Evolutionary conservation across 441 rosid species (phyloP).

Genomic region (Isatis lusitanica): DNA sequence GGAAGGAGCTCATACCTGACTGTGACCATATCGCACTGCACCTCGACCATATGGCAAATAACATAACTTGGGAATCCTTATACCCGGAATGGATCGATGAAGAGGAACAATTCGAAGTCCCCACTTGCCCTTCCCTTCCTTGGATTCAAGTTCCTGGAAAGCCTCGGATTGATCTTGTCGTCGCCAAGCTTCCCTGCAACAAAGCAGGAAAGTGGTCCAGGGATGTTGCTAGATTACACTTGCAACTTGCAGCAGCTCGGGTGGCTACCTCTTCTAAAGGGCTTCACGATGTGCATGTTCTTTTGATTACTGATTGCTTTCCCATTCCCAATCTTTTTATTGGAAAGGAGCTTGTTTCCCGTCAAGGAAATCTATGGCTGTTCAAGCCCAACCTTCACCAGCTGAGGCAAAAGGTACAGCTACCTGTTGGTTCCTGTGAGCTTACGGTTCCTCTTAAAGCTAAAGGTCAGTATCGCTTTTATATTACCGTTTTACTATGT

Average conservation of each 20-base stretch:
- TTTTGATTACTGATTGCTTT: constrained; percentile 67
- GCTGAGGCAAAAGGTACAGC: constrained; percentile 61
- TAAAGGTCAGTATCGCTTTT: constrained; percentile 50
- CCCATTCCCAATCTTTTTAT: constrained; percentile 76
- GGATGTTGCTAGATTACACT: constrained; percentile 77
- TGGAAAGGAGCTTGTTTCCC: constrained; percentile 68
- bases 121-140: constrained; percentile 72
- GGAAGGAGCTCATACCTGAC: constrained; percentile 69
- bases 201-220: constrained; percentile 75
- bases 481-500: background rate
- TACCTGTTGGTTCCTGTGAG: constrained; percentile 89
- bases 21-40: constrained; percentile 58
- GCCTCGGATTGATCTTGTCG: constrained; percentile 75
- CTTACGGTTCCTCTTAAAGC: constrained; percentile 78
- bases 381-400: constrained; percentile 62
- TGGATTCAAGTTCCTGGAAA: constrained; percentile 66
- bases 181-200: constrained; percentile 76
- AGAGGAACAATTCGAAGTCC: constrained; percentile 83
- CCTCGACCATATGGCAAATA: constrained; percentile 41
- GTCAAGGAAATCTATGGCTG: constrained; percentile 67
- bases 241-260: constrained; percentile 81
- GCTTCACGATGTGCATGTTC: constrained; percentile 64
- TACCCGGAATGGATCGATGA: constrained; percentile 95
- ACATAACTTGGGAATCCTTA: constrained; percentile 72
- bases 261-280: constrained; percentile 74